phyloP scores from a whole-genome alignment of 164 flowering plant genomes.

The Nelumbo lutea region DNA sequence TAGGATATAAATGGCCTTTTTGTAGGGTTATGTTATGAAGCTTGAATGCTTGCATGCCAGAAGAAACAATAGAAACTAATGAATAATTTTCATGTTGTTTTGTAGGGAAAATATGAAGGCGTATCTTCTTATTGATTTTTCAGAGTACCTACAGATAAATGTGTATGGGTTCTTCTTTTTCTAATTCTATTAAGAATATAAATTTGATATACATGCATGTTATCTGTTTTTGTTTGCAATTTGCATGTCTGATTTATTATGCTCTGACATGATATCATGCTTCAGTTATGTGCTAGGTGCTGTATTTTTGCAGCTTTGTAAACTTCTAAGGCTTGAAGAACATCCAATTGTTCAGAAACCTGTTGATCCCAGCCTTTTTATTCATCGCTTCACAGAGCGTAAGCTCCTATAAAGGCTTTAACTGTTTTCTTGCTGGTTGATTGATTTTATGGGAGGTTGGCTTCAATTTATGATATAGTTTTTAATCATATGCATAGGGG shows the following conservation, averaged over 20 bases:
- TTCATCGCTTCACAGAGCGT: constrained; percentile 63
- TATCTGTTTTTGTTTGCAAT: neutral
- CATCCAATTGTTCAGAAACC: constrained; percentile 64
- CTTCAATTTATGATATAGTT: neutral
- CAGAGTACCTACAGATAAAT: constrained; percentile 55
- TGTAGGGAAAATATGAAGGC: constrained; percentile 63
- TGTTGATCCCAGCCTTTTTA: constrained; percentile 90
- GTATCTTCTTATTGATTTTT: constrained; percentile 86
- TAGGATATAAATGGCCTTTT: neutral
- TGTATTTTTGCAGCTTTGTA: constrained; percentile 88
- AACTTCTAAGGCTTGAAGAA: constrained; percentile 58
- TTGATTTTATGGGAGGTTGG: neutral
- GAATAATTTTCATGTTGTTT: constrained; percentile 5
- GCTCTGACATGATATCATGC: constrained; percentile 5
- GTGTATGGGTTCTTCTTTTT: constrained; percentile 48
- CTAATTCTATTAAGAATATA: neutral
- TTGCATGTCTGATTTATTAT: neutral
- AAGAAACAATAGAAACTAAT: neutral
- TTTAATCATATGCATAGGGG: neutral
- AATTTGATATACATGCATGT: neutral
- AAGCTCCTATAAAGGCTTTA: constrained; percentile 13
- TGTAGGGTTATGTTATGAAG: neutral
- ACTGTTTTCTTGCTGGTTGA: neutral
- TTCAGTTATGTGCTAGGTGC: constrained; percentile 88
- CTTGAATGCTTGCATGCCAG: no score